Evolutionary conservation across 768 basidiomycete species (phyloP).

Genomic region (Pisolithus albus): DNA sequence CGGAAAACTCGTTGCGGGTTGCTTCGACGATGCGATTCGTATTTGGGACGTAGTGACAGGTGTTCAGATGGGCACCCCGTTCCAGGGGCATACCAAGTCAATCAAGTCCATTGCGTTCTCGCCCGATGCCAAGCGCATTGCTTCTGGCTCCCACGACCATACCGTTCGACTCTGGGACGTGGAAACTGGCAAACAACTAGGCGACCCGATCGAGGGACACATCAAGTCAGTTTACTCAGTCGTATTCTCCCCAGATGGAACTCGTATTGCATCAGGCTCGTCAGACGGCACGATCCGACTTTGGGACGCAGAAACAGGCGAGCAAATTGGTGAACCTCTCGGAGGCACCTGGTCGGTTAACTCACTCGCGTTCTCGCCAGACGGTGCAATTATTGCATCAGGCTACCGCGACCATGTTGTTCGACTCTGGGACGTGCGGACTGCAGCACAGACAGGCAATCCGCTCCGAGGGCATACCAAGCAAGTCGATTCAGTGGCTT

Average conservation of each 20-base stretch:
- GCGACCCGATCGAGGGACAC: too few species aligned
- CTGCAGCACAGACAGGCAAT: constrained; percentile 7
- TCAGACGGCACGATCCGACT: background rate
- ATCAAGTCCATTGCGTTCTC: too few species aligned
- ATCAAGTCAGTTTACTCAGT: background rate
- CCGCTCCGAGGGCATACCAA: constrained; percentile 18
- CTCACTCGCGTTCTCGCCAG: background rate
- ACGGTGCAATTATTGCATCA: constrained; percentile 14
- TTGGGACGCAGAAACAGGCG: background rate
- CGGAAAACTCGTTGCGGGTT: constrained; percentile 1
- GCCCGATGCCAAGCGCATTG: too few species aligned
- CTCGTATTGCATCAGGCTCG: background rate
- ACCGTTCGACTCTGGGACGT: too few species aligned
- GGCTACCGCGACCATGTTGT: constrained; percentile 1
- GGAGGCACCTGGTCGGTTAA: background rate
- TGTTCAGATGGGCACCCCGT: too few species aligned
- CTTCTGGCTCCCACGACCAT: too few species aligned
- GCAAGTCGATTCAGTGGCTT: background rate
- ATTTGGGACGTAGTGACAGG: too few species aligned
- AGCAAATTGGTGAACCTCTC: background rate
- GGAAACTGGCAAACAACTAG: too few species aligned
- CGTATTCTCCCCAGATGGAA: constrained; percentile 1
- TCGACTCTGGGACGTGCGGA: too few species aligned
- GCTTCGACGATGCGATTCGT: too few species aligned
- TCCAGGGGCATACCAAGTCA: too few species aligned